Percentiles rank a stretch among this genome's conserved stretches.
These are phyloP conservation scores for Deuterostichococcus epilithicus DNA, from an alignment of 139 green algal species.

Conservation along the genomic window DNA sequence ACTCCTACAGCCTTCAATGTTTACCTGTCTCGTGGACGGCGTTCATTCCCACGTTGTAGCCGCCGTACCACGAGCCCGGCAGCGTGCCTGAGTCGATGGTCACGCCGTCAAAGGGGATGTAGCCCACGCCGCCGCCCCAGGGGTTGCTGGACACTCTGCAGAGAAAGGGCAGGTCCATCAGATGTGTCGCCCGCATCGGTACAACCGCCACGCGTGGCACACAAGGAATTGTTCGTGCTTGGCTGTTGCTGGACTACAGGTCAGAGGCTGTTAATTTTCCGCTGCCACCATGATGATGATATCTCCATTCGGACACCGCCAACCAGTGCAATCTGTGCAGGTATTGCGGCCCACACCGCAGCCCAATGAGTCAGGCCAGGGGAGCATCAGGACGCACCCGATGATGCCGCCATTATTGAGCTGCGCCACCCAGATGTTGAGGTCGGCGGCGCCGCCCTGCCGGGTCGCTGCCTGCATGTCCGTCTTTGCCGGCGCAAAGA, in stretches of 20 bases:
- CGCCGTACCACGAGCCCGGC: background rate
- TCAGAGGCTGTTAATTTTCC: too few species aligned
- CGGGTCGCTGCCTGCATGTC: background rate
- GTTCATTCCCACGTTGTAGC: background rate
- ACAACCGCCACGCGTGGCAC: too few species aligned
- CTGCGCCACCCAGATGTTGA: background rate
- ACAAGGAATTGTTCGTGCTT: too few species aligned
- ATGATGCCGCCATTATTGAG: background rate
- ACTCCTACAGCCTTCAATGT: too few species aligned
- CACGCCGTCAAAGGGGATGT: background rate
- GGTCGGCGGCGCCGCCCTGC: background rate
- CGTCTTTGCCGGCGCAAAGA: background rate
- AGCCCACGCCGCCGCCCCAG: background rate
- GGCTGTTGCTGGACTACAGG: too few species aligned
- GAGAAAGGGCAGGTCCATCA: too few species aligned
- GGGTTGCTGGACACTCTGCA: background rate
- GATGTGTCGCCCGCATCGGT: too few species aligned
- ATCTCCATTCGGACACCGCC: too few species aligned
- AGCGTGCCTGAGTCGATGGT: background rate
- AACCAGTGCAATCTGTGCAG: background rate
- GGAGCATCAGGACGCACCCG: background rate
- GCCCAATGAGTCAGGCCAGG: background rate
- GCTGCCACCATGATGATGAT: too few species aligned
- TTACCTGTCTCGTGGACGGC: background rate
- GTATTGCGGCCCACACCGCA: background rate